Percentiles rank a stretch among this genome's conserved stretches.
These are phyloP conservation scores for Diaporthe batatas DNA, from an alignment of 2,329 filamentous ascomycete genomes.

Conservation along the genomic window DNA sequence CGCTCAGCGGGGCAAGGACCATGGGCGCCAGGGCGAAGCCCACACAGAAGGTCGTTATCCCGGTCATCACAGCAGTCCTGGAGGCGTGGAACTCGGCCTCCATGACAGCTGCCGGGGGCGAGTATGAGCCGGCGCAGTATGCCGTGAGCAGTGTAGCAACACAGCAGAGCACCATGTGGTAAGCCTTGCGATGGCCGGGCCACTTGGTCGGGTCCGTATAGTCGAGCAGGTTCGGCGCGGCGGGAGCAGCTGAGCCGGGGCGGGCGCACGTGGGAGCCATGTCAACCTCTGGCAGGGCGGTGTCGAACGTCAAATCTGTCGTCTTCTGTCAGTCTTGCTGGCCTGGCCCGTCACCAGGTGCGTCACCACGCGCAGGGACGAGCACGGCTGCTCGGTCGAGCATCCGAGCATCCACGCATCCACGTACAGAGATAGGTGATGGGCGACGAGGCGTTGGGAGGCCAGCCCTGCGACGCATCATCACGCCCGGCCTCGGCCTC, in stretches of 20 bases:
- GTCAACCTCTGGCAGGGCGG: conserved; percentile 61
- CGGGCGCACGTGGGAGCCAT: conserved; percentile 49
- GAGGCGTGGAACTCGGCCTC: conserved; percentile 74
- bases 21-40: conserved; percentile 89
- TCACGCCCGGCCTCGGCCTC: not conserved
- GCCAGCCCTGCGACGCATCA: not conserved
- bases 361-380: not conserved
- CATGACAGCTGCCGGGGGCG: conserved; percentile 76
- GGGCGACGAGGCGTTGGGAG: conserved; percentile 41
- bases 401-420: conserved; percentile 14
- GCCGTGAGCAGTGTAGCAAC: conserved; percentile 82
- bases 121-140: conserved; percentile 85
- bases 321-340: not conserved
- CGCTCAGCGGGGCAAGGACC: conserved; percentile 88
- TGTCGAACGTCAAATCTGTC: conserved; percentile 71
- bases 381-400: not conserved
- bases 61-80: conserved; percentile 74
- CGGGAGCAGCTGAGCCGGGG: conserved; percentile 59
- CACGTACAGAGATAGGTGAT: conserved; percentile 64
- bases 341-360: too few species aligned
- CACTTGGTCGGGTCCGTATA: conserved; percentile 81
- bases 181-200: conserved; percentile 76
- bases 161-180: conserved; percentile 81
- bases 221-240: conserved; percentile 73
- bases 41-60: conserved; percentile 84